A percentile compares a stretch with the other conserved stretches of the same genome.
Evolutionary conservation across 2,329 filamentous ascomycete genomes (phyloP).

Genomic region (Neoarthrinium moseri): DNA sequence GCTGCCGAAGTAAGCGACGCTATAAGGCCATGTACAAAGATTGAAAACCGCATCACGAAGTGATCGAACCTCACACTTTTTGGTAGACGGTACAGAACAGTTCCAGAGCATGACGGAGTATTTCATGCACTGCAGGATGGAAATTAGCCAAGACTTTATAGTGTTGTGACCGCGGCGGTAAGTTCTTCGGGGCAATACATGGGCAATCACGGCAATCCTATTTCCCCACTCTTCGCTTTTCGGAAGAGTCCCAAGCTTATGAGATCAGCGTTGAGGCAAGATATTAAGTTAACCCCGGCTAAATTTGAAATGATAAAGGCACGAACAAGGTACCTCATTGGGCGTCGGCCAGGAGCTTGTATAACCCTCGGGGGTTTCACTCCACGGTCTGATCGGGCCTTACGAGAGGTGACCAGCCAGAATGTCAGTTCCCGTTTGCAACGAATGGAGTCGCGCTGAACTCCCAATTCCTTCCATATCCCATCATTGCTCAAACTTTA

Average conservation of each 20-base stretch:
- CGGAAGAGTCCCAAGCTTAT: neutral
- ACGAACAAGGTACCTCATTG: neutral
- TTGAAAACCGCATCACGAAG: neutral
- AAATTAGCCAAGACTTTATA: slow-evolving; percentile 4
- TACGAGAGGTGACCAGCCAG: no score
- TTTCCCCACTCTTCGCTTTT: neutral
- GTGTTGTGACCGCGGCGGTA: neutral
- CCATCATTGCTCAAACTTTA: no score
- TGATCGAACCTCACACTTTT: neutral
- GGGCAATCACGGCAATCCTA: no score
- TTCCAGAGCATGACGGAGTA: neutral
- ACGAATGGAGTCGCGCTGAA: no score
- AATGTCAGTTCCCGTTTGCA: no score
- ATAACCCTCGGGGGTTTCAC: neutral
- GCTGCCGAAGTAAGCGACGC: slow-evolving; percentile 14
- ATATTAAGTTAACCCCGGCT: neutral
- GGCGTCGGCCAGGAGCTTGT: neutral
- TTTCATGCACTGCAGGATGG: no score
- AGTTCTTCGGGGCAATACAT: no score
- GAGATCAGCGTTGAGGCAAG: neutral
- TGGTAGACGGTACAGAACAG: neutral
- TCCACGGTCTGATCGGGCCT: no score
- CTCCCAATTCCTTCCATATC: no score
- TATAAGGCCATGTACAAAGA: neutral
- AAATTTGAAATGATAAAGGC: neutral